Conservation (phyloP, 768 basidiomycete genomes). For the Auricularia auricula-judae region DNA sequence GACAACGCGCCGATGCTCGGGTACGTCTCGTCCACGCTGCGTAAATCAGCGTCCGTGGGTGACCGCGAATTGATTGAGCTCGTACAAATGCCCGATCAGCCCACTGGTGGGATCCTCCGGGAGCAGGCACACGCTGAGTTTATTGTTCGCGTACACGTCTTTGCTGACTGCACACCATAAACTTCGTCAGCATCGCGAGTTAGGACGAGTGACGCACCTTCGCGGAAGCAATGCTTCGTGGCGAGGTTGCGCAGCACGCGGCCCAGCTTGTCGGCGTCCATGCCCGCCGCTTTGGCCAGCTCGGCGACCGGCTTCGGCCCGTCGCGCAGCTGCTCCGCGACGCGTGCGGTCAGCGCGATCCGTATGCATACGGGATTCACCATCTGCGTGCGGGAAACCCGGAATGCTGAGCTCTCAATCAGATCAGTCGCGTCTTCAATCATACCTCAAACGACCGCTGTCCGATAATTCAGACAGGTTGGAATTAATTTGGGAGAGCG, state of each 20-base stretch:
- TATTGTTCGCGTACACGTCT: slow-evolving; percentile 32
- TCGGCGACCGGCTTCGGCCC: slow-evolving; percentile 18
- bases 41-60: too few species aligned
- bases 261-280: slow-evolving; percentile 26
- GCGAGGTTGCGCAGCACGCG: slow-evolving; percentile 30
- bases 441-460: too few species aligned
- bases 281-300: slow-evolving; percentile 18
- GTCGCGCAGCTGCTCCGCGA: background rate
- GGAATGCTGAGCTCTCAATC: too few species aligned
- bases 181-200: background rate
- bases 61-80: too few species aligned
- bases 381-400: background rate
- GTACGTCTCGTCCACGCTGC: slow-evolving; percentile 11
- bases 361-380: background rate
- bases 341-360: background rate
- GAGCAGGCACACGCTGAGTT: slow-evolving; percentile 24
- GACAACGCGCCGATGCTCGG: slow-evolving; percentile 19
- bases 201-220: slow-evolving; percentile 18
- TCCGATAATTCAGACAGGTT: too few species aligned
- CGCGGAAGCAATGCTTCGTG: slow-evolving; percentile 29
- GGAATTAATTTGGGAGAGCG: too few species aligned
- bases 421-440: too few species aligned
- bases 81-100: slow-evolving; percentile 18
- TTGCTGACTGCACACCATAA: slow-evolving; percentile 16
- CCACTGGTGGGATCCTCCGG: slow-evolving; percentile 21